Conservation (phyloP, 2,329 filamentous ascomycete species). For the Juglanconis oblonga region DNA sequence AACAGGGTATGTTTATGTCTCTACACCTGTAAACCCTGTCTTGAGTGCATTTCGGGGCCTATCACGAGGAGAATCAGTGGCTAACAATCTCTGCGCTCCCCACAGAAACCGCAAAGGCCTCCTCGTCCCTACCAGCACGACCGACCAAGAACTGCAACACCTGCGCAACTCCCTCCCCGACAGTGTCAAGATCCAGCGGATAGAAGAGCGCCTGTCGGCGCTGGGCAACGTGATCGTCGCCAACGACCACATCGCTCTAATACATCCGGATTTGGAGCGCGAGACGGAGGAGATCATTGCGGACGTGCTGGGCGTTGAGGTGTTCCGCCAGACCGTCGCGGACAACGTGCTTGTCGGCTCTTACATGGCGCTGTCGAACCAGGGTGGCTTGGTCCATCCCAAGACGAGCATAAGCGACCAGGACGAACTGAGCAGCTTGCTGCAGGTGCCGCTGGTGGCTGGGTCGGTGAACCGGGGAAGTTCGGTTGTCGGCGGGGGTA, state of each 20-base stretch:
- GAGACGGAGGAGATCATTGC: constrained; percentile 99
- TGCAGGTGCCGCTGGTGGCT: constrained; percentile 94
- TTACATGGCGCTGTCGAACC: constrained; percentile 96
- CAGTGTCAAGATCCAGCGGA: constrained; percentile 87
- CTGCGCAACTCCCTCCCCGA: constrained; percentile 93
- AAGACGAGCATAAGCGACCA: constrained; percentile 97
- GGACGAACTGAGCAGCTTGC: constrained; percentile 88
- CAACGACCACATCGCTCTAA: constrained; percentile 94
- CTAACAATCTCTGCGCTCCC: constrained; percentile 14
- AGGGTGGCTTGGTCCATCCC: constrained; percentile 93
- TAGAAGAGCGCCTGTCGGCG: constrained; percentile 94
- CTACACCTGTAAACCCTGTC: not conserved
- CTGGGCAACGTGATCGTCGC: constrained; percentile 95
- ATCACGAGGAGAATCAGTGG: not conserved
- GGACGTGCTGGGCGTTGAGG: constrained; percentile 85
- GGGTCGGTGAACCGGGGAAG: constrained; percentile 91
- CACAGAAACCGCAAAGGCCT: constrained; percentile 89
- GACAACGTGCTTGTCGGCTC: constrained; percentile 95
- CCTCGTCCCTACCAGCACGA: constrained; percentile 91
- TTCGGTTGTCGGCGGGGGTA: constrained; percentile 91
- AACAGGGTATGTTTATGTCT: constrained; percentile 62
- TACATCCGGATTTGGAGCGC: constrained; percentile 94
- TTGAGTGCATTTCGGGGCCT: not conserved
- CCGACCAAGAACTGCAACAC: constrained; percentile 97
- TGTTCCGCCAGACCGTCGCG: constrained; percentile 91